Base-by-base conservation (phyloP, 805 yeast genomes). In the Candida chauliodis region DNA sequence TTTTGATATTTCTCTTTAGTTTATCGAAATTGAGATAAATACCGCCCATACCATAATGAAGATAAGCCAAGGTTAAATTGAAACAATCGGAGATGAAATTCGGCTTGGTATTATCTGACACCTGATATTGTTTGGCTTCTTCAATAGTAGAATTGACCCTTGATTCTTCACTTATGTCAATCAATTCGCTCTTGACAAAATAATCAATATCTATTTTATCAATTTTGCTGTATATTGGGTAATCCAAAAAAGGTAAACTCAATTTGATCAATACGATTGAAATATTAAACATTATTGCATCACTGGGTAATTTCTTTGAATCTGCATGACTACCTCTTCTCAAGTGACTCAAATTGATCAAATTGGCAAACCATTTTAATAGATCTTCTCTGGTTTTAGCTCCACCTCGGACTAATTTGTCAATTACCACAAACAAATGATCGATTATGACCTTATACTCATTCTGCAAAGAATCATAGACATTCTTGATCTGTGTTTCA, bases 11-110 rank as follows among this genome's bases (percentile, higher is more conserved):
- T 21, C 69, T 66, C 44, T 69, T 69, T 22, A 81, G 52, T 42
- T 81, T 76, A 30, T 76, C 79, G 43, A 78, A 76, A 32, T 56
- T 58, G 31, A 78, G 71, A 41, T 75, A 61, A 0, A 84, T 62
- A 35, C 97, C 98, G 17, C 95, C 95, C 29, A 87, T 66, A 30
- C 98, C 99, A 61, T 84, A 93, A 48, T 91, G 90, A 34, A 87
- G 60, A 56, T 83, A 89, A 0, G 95, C 79, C 36, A 84, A 67
- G 5, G 90, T 78, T 40, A 93, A 57, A 52, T 73, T 93, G 59
- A 89, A 93, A 51, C 95, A 83, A 48, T 91, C 93, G 7, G 96
- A 80, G n/a, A 93, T 87, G 56, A 93, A 93, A 52, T 93, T 91
- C 26, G 64, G 44, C n/a, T 44, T 17, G 8, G 34, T 14, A 6